Base-by-base conservation (phyloP, 148 eudicot species). In the Salicornia ramosissima region DNA sequence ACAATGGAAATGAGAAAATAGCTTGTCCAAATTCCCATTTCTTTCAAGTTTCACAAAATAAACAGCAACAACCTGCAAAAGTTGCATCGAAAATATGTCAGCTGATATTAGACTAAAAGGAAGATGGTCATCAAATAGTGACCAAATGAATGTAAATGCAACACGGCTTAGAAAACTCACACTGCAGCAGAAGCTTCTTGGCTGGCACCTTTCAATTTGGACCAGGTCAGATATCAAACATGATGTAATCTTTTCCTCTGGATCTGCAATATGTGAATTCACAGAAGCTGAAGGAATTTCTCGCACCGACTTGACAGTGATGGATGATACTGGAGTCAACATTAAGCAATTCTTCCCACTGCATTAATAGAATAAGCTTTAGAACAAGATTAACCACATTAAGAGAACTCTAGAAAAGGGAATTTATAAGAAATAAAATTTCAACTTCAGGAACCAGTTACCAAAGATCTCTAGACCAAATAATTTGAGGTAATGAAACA, bases 241-340 rank as follows among this genome's bases (percentile, higher is more conserved):
- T 22, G 72, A 71, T 19, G 84, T 64, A 67, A 64, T 62, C 72
- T 63, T 51, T 57, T 68, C 68, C 40, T 62, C 49, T 33, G 61
- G 74, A 34, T 62, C 58, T 72, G 57, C 61, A 67, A 21, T 11
- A 71, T 43, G 58, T 60, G 73, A 75, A 57, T 45, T 55, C 46
- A 75, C 54, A 30, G 69, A 46, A 80, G 59, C 68, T 57, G 74
- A 78, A 54, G 71, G 40, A 71, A 70, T 59, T 53, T 73, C 84
- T 71, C 77, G 74, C 64, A 79, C 67, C 62, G 77, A 62, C 75
- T 85, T 74, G 80, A 93, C 71, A 49, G 80, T 79, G 67, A 93
- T 83, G 73, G 83, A 85, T 71, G 98, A 88, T 78, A 85, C 86
- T 64, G 96, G 86, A 16, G 75, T 83, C 78, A 93, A 69, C 80